A percentile compares a stretch with the other conserved stretches of the same genome.
Conservation (phyloP, 2,329 filamentous ascomycete species). For the Periconia macrospinosa region DNA sequence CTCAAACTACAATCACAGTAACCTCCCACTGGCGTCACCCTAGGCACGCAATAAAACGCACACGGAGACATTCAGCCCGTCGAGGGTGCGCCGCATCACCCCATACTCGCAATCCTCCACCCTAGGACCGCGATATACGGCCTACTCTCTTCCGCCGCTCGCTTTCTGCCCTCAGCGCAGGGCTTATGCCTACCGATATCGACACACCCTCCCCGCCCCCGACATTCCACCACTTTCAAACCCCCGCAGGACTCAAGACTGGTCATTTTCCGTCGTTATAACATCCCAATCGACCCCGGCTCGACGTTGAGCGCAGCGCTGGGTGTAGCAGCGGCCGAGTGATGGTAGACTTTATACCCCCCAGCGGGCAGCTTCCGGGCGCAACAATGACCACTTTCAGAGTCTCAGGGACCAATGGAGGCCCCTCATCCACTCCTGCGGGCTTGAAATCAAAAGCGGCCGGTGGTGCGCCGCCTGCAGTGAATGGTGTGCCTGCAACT, state of each 20-base stretch:
- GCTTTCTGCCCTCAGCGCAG: conserved; percentile 18
- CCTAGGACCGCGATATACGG: not conserved
- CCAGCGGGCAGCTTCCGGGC: conserved; percentile 33
- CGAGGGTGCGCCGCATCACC: too few species aligned
- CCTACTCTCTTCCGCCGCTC: not conserved
- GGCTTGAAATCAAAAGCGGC: conserved; percentile 36
- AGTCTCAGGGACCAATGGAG: conserved; percentile 35
- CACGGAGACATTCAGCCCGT: too few species aligned
- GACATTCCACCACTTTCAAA: conserved; percentile 6
- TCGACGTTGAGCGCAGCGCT: conserved; percentile 14
- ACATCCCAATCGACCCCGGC: conserved; percentile 7
- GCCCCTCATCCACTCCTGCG: conserved; percentile 20
- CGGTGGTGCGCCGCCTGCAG: conserved; percentile 21
- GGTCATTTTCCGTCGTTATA: conserved; percentile 13
- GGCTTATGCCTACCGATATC: conserved; percentile 38
- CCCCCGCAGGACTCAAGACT: conserved; percentile 5
- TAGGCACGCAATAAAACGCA: too few species aligned
- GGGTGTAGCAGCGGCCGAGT: conserved; percentile 27
- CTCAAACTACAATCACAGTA: not conserved
- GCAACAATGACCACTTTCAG: conserved; percentile 43
- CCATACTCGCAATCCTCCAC: not conserved
- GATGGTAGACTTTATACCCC: conserved; percentile 43
- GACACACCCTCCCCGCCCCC: conserved; percentile 29
- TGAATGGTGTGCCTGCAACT: conserved; percentile 40
- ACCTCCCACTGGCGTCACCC: not conserved